Conservation (phyloP, 805 yeast species). For the Metschnikowia picachoensis region DNA sequence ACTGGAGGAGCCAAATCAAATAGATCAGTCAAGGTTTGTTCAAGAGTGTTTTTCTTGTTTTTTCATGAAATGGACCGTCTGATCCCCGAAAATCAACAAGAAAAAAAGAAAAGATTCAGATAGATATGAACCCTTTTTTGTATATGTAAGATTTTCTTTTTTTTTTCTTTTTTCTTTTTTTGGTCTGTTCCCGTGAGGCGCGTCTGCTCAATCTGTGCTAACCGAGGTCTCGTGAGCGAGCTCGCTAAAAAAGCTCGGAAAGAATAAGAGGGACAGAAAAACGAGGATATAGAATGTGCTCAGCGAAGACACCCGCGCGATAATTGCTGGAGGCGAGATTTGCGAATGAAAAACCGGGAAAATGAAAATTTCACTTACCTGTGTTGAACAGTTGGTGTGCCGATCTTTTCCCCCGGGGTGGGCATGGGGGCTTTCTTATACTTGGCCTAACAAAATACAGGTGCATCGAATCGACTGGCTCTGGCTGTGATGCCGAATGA, state of each 20-base stretch:
- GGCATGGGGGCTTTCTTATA: slow-evolving; percentile 9
- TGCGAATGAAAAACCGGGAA: neutral
- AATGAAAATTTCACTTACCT: neutral
- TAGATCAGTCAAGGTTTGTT: too few relatives aligned
- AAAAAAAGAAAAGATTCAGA: too few relatives aligned
- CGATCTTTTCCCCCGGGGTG: neutral
- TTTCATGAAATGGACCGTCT: too few relatives aligned
- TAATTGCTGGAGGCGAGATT: neutral
- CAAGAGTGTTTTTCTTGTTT: too few relatives aligned
- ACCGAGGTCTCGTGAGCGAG: neutral
- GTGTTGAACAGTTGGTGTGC: slow-evolving; percentile 6
- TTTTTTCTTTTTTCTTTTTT: too few relatives aligned
- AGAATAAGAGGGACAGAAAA: neutral
- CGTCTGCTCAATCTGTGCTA: neutral
- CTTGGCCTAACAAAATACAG: slow-evolving; percentile 4
- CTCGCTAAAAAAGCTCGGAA: neutral
- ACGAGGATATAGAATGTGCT: neutral
- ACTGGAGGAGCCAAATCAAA: too few relatives aligned
- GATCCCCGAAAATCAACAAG: too few relatives aligned
- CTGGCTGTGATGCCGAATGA: neutral
- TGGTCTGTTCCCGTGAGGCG: neutral
- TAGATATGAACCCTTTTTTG: too few relatives aligned
- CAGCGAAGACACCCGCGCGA: neutral
- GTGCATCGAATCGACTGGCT: slow-evolving; percentile 2
- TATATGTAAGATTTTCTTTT: too few relatives aligned